A percentile compares a stretch with the other conserved stretches of the same genome.
Evolutionary conservation across 1,284 basidiomycete species (phyloP).

Genomic region (Malassezia sp.): DNA sequence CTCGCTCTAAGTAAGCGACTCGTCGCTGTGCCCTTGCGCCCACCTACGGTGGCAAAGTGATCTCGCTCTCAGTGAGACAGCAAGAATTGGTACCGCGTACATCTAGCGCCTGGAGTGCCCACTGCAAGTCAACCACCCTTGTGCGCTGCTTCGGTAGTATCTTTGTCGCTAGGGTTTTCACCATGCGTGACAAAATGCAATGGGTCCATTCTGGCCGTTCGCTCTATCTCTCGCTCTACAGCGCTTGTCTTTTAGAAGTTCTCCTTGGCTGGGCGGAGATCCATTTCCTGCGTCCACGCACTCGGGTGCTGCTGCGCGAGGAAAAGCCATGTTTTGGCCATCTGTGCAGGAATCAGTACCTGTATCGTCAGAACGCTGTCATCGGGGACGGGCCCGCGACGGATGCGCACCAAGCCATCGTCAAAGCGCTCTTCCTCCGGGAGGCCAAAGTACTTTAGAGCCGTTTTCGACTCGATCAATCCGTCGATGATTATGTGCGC

Average conservation of each 20-base stretch:
- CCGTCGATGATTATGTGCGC: constrained; percentile 33
- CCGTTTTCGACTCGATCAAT: constrained; percentile 27
- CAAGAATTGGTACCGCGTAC: too few relatives aligned
- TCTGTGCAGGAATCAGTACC: constrained; percentile 25
- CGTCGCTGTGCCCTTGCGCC: neutral
- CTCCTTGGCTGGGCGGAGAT: constrained; percentile 30
- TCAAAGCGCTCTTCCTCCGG: constrained; percentile 23
- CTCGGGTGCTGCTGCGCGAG: constrained; percentile 28
- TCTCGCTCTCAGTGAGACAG: too few relatives aligned
- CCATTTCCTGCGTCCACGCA: constrained; percentile 32
- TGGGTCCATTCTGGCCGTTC: too few relatives aligned
- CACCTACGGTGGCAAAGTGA: too few relatives aligned
- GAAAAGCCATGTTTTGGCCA: constrained; percentile 37
- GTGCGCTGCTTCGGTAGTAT: too few relatives aligned
- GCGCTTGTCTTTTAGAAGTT: constrained; percentile 16
- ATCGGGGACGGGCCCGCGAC: neutral
- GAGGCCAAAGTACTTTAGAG: constrained; percentile 22
- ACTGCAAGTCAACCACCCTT: too few relatives aligned
- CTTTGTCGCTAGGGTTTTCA: too few relatives aligned
- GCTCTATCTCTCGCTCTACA: too few relatives aligned
- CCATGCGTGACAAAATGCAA: too few relatives aligned
- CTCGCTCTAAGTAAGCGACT: constrained; percentile 40
- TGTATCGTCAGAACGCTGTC: neutral
- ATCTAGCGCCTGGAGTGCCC: too few relatives aligned
- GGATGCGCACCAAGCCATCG: constrained; percentile 22